Evolutionary conservation across 768 basidiomycete species (phyloP), one percentile per base, ranked within the genome.

Genomic region (Gymnopilus junonius): DNA sequence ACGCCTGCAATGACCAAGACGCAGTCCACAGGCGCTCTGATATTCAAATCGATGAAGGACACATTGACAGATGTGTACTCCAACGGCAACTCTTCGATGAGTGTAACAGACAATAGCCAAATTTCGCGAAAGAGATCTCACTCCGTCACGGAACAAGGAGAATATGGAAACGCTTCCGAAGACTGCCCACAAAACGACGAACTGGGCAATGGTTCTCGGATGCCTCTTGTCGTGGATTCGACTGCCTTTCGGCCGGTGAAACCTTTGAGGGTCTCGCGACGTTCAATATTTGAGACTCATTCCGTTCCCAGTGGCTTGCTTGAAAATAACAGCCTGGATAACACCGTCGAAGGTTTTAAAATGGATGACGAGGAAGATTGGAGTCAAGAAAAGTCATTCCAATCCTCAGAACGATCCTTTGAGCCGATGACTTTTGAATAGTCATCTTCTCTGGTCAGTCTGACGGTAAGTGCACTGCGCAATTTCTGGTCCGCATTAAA

Each of bases 1-100:
- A 55, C 75, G 32, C 74, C 77, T 8, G 71, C 82, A 54, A 79
- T 82, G 55, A 72, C 76, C 64, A 81, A 77, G 68, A 68, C 82
- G 57, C 70, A 77, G 50, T 73, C 80, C 31, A 79, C 76, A 35
- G 76, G 78, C 8, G 65, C 68, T 39, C 25, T 55, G 58, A 82
- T 85, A 66, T 87, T 87, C 69, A 81, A 74, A 46, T 82, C 88
- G 25, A 80, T 86, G 58, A 85, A 82, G 58, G 87, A 89, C 71
- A 83, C 79, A 10, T 75, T 87, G 58, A 83, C 78, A 45, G 81
- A 83, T 39, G 79, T 88, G 20, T 80, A 76, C 57, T 69, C 72
- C 37, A 65, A 67, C 8, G 37, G 55, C 42, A 31, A 67, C 48
- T 32, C 43, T 63, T 40, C 39, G 8, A 59, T 34, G 53, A 5